These are phyloP conservation scores for Coemansia sp. DNA, from an alignment of 192 early-diverging fungal species.

Conservation along the genomic window DNA sequence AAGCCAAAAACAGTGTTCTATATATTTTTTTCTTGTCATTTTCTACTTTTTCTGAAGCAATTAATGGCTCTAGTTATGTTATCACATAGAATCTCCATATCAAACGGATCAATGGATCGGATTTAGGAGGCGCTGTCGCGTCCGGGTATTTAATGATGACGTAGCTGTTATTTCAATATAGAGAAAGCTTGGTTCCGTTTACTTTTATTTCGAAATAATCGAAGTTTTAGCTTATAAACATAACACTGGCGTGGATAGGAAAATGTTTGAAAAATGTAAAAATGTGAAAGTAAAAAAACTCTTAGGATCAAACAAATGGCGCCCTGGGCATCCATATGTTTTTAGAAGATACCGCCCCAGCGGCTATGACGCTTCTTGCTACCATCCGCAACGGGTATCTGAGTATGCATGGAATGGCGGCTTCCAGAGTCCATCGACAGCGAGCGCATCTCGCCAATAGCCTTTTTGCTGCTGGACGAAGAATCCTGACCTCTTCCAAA, in stretches of 20 bases:
- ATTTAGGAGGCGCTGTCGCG: too few relatives aligned
- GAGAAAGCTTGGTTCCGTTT: too few relatives aligned
- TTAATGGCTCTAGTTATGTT: background rate
- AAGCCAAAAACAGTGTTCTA: background rate
- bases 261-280: background rate
- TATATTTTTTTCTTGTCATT: background rate
- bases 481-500: conserved; percentile 12
- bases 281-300: background rate
- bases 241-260: too few relatives aligned
- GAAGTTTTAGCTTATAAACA: too few relatives aligned
- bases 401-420: background rate
- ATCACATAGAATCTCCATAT: too few relatives aligned
- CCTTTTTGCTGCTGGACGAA: background rate
- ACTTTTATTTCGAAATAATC: too few relatives aligned
- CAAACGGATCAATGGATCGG: too few relatives aligned
- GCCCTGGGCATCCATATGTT: too few relatives aligned
- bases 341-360: conserved; percentile 34
- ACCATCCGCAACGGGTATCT: background rate
- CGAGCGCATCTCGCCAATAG: conserved; percentile 13
- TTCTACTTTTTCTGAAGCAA: background rate
- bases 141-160: too few relatives aligned
- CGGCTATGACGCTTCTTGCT: conserved; percentile 23
- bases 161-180: too few relatives aligned
- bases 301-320: background rate
- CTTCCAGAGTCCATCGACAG: conserved; percentile 20